phyloP scores from a whole-genome alignment of 2,329 filamentous ascomycete species.

The Colletotrichum chrysophilum region DNA sequence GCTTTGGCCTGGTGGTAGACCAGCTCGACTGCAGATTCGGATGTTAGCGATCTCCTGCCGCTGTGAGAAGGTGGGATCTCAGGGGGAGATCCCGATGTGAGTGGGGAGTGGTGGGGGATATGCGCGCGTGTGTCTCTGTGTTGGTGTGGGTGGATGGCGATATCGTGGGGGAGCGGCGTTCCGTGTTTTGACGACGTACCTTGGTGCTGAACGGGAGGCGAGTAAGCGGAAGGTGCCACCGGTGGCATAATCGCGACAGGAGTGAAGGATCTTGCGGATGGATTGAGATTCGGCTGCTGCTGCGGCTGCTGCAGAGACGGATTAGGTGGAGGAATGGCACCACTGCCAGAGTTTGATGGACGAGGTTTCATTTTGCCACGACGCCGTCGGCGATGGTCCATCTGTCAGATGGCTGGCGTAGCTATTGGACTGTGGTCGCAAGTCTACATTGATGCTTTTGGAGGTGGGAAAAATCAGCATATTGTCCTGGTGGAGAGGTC shows the following conservation, averaged over 20 bases:
- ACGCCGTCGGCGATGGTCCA: not conserved
- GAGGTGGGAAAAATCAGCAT: not conserved
- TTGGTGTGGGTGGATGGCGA: not conserved
- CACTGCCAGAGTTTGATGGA: not conserved
- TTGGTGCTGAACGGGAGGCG: not conserved
- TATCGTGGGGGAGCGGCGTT: not conserved
- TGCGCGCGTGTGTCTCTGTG: not conserved
- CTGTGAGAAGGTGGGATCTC: not conserved
- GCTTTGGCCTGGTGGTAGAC: constrained; percentile 3
- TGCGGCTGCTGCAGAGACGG: not conserved
- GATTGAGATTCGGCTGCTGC: not conserved
- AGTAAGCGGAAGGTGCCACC: not conserved
- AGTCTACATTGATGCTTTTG: not conserved
- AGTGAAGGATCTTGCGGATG: not conserved
- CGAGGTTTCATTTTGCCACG: not conserved
- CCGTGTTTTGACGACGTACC: not conserved
- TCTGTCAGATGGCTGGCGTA: not conserved
- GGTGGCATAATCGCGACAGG: not conserved
- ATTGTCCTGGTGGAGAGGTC: not conserved
- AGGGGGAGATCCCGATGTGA: not conserved
- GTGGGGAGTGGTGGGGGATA: not conserved
- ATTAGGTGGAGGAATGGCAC: not conserved
- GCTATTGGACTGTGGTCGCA: not conserved
- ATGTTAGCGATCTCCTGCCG: not conserved
- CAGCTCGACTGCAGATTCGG: not conserved